Evolutionary conservation across 331 rosid genomes (phyloP).

Genomic region (Saraca asoca): DNA sequence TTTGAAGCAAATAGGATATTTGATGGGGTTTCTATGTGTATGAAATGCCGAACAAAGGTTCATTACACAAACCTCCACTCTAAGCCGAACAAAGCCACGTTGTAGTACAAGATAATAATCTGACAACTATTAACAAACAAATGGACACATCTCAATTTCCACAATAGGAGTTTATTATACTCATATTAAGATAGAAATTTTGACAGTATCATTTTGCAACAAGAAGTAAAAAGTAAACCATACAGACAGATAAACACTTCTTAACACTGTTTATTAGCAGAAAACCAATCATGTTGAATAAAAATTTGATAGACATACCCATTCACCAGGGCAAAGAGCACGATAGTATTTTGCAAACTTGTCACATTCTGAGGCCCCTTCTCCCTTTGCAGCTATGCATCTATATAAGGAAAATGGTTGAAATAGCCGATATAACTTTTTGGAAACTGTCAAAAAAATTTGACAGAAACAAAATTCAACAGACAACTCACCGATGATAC

Average conservation of each 20-base stretch:
- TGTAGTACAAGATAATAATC: too few relatives aligned
- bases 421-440: not conserved
- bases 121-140: too few relatives aligned
- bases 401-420: constrained; percentile 33
- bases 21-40: too few relatives aligned
- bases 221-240: not conserved
- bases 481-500: constrained; percentile 55
- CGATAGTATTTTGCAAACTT: constrained; percentile 69
- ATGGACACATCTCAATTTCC: too few relatives aligned
- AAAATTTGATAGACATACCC: constrained; percentile 50
- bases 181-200: too few relatives aligned
- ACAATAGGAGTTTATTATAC: too few relatives aligned
- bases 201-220: not conserved
- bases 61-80: too few relatives aligned
- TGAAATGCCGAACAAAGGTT: too few relatives aligned
- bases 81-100: too few relatives aligned
- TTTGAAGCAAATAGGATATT: too few relatives aligned
- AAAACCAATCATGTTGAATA: constrained; percentile 2
- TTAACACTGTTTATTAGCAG: not conserved
- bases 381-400: constrained; percentile 73
- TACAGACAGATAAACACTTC: not conserved
- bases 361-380: constrained; percentile 70
- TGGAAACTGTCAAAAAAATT: constrained; percentile 5
- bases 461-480: not conserved
- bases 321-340: constrained; percentile 84